These are phyloP conservation scores for Priceomyces carsonii DNA, from an alignment of 805 yeast species.

Conservation along the genomic window DNA sequence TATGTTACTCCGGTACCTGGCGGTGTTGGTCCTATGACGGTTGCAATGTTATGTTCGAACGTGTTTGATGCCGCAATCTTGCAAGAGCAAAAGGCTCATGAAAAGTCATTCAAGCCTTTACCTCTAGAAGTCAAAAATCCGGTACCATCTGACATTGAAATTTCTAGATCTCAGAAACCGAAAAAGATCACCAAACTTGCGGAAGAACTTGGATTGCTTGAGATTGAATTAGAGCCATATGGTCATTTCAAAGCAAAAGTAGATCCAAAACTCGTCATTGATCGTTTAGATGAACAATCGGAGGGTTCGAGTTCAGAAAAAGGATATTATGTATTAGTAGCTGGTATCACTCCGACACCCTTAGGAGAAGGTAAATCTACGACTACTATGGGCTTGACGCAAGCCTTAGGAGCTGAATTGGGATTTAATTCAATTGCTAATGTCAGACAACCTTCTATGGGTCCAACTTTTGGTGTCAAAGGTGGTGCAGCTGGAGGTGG, in stretches of 20 bases:
- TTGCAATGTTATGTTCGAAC: conserved; percentile 89
- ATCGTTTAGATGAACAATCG: conserved; percentile 57
- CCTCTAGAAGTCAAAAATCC: conserved; percentile 54
- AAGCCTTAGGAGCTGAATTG: conserved; percentile 91
- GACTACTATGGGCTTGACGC: conserved; percentile 95
- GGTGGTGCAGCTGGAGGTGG: conserved; percentile 99
- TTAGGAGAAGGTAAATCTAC: conserved; percentile 98
- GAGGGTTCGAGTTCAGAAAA: conserved; percentile 64
- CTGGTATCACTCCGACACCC: conserved; percentile 98
- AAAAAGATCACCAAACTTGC: conserved; percentile 78
- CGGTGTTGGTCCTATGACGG: conserved; percentile 99
- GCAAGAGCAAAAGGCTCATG: conserved; percentile 48
- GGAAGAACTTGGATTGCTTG: conserved; percentile 74
- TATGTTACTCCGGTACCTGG: conserved; percentile 96
- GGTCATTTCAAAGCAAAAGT: conserved; percentile 93
- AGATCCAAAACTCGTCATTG: conserved; percentile 41
- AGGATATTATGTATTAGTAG: conserved; percentile 88
- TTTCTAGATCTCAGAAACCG: conserved; percentile 86
- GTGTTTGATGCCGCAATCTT: conserved; percentile 77
- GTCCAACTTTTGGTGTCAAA: conserved; percentile 97
- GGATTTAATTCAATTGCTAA: conserved; percentile 84
- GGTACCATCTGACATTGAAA: conserved; percentile 89
- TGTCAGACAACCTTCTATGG: conserved; percentile 98
- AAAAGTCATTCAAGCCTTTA: conserved; percentile 54
- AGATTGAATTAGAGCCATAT: conserved; percentile 79